A percentile compares a stretch with the other conserved stretches of the same genome.
Conservation (phyloP, 768 basidiomycete species). For the Boletus reticuloceps region DNA sequence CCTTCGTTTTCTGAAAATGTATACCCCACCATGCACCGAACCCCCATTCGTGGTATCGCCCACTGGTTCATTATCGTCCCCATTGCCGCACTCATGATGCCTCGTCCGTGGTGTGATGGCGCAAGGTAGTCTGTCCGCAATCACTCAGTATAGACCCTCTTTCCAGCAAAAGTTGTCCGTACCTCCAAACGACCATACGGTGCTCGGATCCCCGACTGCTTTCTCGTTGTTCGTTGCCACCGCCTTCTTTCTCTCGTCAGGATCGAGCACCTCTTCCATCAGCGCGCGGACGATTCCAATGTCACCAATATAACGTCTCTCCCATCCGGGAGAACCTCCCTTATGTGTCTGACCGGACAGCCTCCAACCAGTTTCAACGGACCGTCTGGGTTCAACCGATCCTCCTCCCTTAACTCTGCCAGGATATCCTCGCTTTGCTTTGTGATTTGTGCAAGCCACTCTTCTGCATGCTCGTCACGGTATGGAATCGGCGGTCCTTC, state of each 20-base stretch:
- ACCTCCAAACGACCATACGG: conserved; percentile 66
- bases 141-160: background rate
- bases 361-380: conserved; percentile 35
- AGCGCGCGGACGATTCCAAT: conserved; percentile 22
- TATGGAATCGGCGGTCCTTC: conserved; percentile 56
- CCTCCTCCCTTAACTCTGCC: conserved; percentile 18
- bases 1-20: conserved; percentile 54
- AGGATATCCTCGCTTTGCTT: conserved; percentile 22
- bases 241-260: conserved; percentile 34
- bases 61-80: conserved; percentile 52
- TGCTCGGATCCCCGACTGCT: conserved; percentile 48
- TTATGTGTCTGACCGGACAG: conserved; percentile 49
- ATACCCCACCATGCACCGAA: conserved; percentile 42
- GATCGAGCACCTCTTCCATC: conserved; percentile 34
- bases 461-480: conserved; percentile 36
- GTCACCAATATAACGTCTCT: conserved; percentile 52
- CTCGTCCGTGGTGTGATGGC: conserved; percentile 59
- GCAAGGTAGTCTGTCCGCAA: conserved; percentile 53
- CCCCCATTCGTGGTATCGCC: conserved; percentile 65
- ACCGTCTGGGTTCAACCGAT: conserved; percentile 15
- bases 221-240: conserved; percentile 41
- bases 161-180: conserved; percentile 10
- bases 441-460: conserved; percentile 33
- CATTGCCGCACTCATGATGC: conserved; percentile 73
- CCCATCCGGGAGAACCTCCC: conserved; percentile 56